Evolutionary conservation across 257 asterid species (phyloP).

Genomic region (Solanum acaule): DNA sequence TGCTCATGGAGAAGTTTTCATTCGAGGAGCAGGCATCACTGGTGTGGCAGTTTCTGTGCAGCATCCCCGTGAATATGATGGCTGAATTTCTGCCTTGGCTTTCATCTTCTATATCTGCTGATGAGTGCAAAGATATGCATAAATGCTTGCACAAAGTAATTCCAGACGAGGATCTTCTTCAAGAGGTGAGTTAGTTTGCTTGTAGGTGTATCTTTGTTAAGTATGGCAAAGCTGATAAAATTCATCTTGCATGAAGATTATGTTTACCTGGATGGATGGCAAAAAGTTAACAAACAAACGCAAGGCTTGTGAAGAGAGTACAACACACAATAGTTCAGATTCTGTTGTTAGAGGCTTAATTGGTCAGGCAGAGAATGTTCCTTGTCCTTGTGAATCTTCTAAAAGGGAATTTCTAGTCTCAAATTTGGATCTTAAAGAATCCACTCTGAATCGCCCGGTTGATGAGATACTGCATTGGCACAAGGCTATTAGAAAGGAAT

Average conservation of each 20-base stretch:
- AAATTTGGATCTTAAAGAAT: constrained; percentile 23
- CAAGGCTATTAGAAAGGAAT: constrained; percentile 77
- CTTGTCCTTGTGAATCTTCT: constrained; percentile 47
- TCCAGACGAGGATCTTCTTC: constrained; percentile 85
- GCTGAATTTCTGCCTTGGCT: constrained; percentile 99
- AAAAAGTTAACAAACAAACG: constrained; percentile 63
- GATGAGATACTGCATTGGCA: constrained; percentile 96
- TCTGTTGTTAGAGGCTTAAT: constrained; percentile 15
- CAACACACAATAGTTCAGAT: constrained; percentile 10
- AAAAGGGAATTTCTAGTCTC: constrained; percentile 18
- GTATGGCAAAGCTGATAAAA: constrained; percentile 25
- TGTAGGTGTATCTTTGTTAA: constrained; percentile 1
- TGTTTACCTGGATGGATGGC: constrained; percentile 97
- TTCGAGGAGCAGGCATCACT: constrained; percentile 95
- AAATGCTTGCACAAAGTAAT: constrained; percentile 74
- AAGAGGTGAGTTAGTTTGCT: constrained; percentile 44
- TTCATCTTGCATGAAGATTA: constrained; percentile 43
- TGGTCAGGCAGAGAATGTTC: constrained; percentile 21
- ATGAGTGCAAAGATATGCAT: constrained; percentile 84
- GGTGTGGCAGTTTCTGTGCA: constrained; percentile 97
- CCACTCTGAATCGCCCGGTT: constrained; percentile 40
- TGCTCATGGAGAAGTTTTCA: constrained; percentile 81
- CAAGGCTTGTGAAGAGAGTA: constrained; percentile 47
- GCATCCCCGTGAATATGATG: constrained; percentile 98
- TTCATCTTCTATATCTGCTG: constrained; percentile 72